These are phyloP conservation scores for Rhodotorula sp. DNA, from an alignment of 1,284 basidiomycete genomes.

Conservation along the genomic window DNA sequence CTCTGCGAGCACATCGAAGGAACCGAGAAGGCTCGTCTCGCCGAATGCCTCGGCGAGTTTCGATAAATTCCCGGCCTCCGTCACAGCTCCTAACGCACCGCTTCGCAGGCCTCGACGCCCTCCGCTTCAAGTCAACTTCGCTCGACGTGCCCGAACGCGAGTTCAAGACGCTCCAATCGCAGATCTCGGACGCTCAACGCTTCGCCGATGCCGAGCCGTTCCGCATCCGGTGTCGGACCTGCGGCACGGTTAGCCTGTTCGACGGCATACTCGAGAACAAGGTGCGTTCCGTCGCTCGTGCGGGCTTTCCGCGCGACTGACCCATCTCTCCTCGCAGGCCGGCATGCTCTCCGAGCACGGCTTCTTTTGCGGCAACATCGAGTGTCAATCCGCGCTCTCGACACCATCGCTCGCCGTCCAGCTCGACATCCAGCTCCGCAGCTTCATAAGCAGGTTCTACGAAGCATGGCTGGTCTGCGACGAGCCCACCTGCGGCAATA, in stretches of 20 bases:
- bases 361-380: constrained; percentile 55
- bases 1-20: constrained; percentile 96
- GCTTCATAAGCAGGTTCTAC: constrained; percentile 78
- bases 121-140: constrained; percentile 60
- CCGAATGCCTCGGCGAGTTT: constrained; percentile 82
- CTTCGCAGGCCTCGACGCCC: constrained; percentile 73
- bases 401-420: constrained; percentile 71
- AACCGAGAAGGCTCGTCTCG: constrained; percentile 83
- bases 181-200: constrained; percentile 81
- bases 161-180: constrained; percentile 83
- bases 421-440: constrained; percentile 79
- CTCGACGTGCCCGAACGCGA: constrained; percentile 63
- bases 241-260: constrained; percentile 64
- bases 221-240: constrained; percentile 69
- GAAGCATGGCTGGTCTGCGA: constrained; percentile 84
- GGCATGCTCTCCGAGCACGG: constrained; percentile 51
- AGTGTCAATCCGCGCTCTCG: constrained; percentile 61
- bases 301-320: not conserved
- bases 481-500: constrained; percentile 76
- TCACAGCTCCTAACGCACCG: not conserved
- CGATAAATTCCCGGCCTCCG: not conserved
- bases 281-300: constrained; percentile 56
- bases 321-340: constrained; percentile 35
- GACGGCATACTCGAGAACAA: constrained; percentile 60
- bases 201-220: constrained; percentile 74